A percentile compares a stretch with the other conserved stretches of the same genome.
phyloP scores from a whole-genome alignment of 1,284 basidiomycete genomes.

The Leccinum angustisporum region DNA sequence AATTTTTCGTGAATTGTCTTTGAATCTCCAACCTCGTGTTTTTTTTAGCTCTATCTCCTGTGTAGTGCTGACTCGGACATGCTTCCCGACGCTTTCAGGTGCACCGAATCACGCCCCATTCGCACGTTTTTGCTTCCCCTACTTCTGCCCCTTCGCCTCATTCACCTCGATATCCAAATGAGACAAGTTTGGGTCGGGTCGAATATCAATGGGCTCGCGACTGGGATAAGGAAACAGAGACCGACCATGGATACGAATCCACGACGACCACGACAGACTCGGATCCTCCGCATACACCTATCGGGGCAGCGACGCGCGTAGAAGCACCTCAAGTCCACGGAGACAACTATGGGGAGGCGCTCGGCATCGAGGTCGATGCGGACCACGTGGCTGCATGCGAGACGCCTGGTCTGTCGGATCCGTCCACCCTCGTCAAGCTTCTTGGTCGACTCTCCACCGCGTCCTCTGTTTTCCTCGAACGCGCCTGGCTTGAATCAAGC shows the following conservation, averaged over 20 bases:
- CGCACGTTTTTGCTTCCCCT: constrained; percentile 7
- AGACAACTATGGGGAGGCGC: constrained; percentile 15
- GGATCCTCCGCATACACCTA: constrained; percentile 31
- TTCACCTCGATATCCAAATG: not conserved
- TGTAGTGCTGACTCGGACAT: constrained; percentile 17
- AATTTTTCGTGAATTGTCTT: constrained; percentile 3
- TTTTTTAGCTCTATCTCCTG: constrained; percentile 3
- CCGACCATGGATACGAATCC: constrained; percentile 29
- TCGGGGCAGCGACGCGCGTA: constrained; percentile 15
- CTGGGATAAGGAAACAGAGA: constrained; percentile 26
- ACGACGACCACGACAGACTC: constrained; percentile 33
- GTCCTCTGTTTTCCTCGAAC: not conserved
- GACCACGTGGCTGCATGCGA: constrained; percentile 3
- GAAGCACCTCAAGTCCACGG: constrained; percentile 11
- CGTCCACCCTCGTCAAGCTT: constrained; percentile 21
- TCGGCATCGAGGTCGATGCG: constrained; percentile 15
- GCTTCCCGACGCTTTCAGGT: too few relatives aligned
- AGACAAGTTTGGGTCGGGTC: constrained; percentile 4
- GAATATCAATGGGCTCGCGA: constrained; percentile 12
- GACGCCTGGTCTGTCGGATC: constrained; percentile 9
- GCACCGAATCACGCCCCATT: constrained; percentile 5
- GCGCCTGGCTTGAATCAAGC: constrained; percentile 2
- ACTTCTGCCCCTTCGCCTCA: not conserved
- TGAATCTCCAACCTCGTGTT: not conserved
- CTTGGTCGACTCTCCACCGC: constrained; percentile 12